phyloP scores from a whole-genome alignment of 345 rosid genomes.

The Populus deltoides region DNA sequence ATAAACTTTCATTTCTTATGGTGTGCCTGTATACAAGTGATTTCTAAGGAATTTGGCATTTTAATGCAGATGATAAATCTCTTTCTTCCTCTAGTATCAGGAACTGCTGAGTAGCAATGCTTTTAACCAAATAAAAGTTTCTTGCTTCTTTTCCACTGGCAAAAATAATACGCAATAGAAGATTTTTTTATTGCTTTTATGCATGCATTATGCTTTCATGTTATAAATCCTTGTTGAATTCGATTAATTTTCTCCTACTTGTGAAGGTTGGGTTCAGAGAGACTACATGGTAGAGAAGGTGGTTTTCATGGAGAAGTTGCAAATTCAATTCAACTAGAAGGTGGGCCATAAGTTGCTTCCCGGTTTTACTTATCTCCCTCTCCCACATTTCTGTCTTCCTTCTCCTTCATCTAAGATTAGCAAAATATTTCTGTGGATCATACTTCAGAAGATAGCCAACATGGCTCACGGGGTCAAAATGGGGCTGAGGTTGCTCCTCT shows the following conservation, averaged over 20 bases:
- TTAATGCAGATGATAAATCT: background rate
- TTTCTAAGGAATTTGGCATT: background rate
- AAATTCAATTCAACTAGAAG: slow-evolving; percentile 46
- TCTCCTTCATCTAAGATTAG: background rate
- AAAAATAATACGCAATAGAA: background rate
- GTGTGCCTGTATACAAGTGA: background rate
- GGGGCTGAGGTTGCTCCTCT: slow-evolving; percentile 47
- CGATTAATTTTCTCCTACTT: background rate
- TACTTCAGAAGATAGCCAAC: slow-evolving; percentile 39
- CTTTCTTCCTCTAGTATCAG: background rate
- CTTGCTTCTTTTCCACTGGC: background rate
- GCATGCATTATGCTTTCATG: background rate
- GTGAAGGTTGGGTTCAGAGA: slow-evolving; percentile 60
- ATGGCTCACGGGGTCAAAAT: slow-evolving; percentile 45
- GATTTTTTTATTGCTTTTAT: background rate
- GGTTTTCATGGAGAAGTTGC: slow-evolving; percentile 47
- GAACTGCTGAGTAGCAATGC: background rate
- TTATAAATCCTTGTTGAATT: background rate
- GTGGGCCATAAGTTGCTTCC: slow-evolving; percentile 20
- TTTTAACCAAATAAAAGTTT: background rate
- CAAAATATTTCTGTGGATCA: slow-evolving; percentile 12
- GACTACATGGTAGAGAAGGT: slow-evolving; percentile 44
- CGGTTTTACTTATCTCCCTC: background rate
- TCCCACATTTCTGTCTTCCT: background rate
- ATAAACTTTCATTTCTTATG: background rate